Percentiles rank a stretch among this genome's conserved stretches.
phyloP scores from a whole-genome alignment of 306 rosid genomes.

The Urtica urens region DNA sequence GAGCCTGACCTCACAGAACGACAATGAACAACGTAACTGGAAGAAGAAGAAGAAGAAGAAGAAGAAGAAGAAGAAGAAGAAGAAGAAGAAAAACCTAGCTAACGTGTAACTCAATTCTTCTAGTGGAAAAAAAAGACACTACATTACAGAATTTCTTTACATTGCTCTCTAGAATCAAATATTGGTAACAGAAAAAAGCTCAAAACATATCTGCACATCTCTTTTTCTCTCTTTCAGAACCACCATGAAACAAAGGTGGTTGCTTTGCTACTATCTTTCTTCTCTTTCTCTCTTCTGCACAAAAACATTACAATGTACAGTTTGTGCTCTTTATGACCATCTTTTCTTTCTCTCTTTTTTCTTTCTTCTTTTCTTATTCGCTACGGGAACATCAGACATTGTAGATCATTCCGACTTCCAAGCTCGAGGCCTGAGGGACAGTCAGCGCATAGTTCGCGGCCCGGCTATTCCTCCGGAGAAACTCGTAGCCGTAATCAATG shows the following conservation, averaged over 20 bases:
- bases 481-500: slow-evolving; percentile 64
- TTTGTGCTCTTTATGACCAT: slow-evolving; percentile 9
- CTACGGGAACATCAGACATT: slow-evolving; percentile 31
- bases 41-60: no score
- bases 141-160: neutral
- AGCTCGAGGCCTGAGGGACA: slow-evolving; percentile 58
- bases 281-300: slow-evolving; percentile 15
- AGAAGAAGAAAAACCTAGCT: neutral
- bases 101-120: neutral
- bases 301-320: slow-evolving; percentile 31
- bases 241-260: slow-evolving; percentile 7
- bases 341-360: neutral
- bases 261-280: no score
- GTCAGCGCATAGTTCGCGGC: slow-evolving; percentile 37
- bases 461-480: slow-evolving; percentile 77
- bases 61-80: no score
- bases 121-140: no score
- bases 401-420: slow-evolving; percentile 94
- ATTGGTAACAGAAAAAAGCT: neutral
- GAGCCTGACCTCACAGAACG: no score
- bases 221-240: neutral
- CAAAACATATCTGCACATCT: neutral
- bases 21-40: no score
- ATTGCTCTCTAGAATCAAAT: neutral
- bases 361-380: neutral